Evolutionary conservation across 305 asterid species (phyloP), one percentile per base, ranked within the genome.

Genomic region (Salvia sclarea): DNA sequence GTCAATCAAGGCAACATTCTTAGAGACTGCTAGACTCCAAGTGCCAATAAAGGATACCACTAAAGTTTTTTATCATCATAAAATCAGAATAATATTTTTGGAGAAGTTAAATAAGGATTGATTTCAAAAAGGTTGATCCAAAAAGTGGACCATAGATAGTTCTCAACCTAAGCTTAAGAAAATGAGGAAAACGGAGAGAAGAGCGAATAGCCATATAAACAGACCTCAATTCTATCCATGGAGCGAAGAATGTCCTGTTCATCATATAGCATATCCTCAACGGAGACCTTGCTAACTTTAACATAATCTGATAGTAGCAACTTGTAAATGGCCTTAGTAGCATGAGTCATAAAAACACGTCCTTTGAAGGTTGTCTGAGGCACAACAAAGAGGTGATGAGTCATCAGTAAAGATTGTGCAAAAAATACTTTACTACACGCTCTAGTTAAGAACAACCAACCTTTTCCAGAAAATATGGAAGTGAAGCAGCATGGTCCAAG

Each of bases 401-500:
- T 59, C 58, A 68, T 61, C 64, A 35, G 47, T 10, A 37, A 45
- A 55, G 38, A 59, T 54, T 18, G 14, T 22, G 68, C 16, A 38
- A 72, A 70, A 31, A 50, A 75, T 57, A 50, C 72, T 49, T 12
- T 20, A 77, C 17, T 49, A 47, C 9, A 58, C 75, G 62, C 71
- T 72, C 72, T 47, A 70, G 64, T 69, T 18, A 9, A 43, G 57
- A 64, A 54, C 54, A 75, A 63, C 79, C 66, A 67, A 94, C 97
- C 97, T 91, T 89, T 82, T 94, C 96, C 69, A 94, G 82, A 65
- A 94, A 94, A 84, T 91, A 94, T 45, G 99, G 99, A 79, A 94
- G 97, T 33, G 97, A 94, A 72, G 99, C 99, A 71, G 99, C 96
- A 85, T 94, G 99, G 81, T 94, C 99, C 91, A 94, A 86, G 89